These are phyloP conservation scores for Nothophaeocryptopus gaeumannii DNA, from an alignment of 2,329 filamentous ascomycete species.

Conservation along the genomic window DNA sequence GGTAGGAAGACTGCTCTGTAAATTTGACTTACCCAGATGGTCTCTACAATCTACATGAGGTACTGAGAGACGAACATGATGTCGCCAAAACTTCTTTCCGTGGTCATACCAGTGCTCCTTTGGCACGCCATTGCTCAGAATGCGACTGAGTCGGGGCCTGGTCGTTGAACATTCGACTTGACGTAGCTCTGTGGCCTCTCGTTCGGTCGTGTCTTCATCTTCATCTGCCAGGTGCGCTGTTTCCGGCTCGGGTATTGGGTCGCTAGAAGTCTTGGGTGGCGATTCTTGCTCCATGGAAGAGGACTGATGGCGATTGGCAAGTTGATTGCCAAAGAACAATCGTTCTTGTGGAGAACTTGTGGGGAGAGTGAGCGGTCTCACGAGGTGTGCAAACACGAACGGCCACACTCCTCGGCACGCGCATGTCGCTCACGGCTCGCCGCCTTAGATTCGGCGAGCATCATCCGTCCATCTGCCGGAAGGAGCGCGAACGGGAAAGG, in stretches of 20 bases:
- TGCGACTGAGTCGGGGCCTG: not conserved
- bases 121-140: slow-evolving; percentile 3
- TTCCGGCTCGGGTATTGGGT: slow-evolving; percentile 27
- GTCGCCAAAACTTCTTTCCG: slow-evolving; percentile 48
- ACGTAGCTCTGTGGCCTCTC: slow-evolving; percentile 36
- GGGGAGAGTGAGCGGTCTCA: no score
- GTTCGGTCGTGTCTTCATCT: slow-evolving; percentile 35
- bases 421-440: no score
- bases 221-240: slow-evolving; percentile 25
- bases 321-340: no score
- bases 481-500: no score
- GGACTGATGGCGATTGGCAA: not conserved
- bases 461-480: no score
- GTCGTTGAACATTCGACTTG: slow-evolving; percentile 5
- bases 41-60: slow-evolving; percentile 52
- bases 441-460: no score
- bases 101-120: slow-evolving; percentile 37
- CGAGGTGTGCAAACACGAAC: no score
- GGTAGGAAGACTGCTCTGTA: no score
- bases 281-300: slow-evolving; percentile 2
- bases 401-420: no score
- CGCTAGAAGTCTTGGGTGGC: slow-evolving; percentile 4
- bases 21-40: slow-evolving; percentile 58
- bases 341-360: no score
- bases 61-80: slow-evolving; percentile 51